A percentile compares a stretch with the other conserved stretches of the same genome.
These are phyloP conservation scores for Kwoniella sp. DNA, from an alignment of 768 basidiomycete genomes.

Conservation along the genomic window DNA sequence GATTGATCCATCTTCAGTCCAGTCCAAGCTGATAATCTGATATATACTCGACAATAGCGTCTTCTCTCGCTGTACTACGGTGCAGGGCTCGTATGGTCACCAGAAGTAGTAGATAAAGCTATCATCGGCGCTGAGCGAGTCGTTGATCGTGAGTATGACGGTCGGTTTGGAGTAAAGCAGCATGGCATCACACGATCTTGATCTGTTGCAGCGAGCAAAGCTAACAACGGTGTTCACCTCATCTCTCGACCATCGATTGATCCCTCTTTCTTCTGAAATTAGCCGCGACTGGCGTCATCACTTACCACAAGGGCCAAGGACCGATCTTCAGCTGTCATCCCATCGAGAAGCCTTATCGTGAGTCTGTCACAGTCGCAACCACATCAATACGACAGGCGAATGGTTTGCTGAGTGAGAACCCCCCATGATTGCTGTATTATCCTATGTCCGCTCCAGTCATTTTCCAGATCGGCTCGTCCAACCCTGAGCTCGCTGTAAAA, in stretches of 20 bases:
- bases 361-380: too few species aligned
- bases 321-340: conserved; percentile 91
- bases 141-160: conserved; percentile 73
- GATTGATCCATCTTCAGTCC: too few species aligned
- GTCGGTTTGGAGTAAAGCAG: too few species aligned
- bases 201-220: too few species aligned
- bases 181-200: too few species aligned
- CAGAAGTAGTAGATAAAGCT: conserved; percentile 94
- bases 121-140: conserved; percentile 79
- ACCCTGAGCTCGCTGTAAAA: conserved; percentile 86
- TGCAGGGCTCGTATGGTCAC: conserved; percentile 92
- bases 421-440: too few species aligned
- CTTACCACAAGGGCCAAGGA: conserved; percentile 76
- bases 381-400: too few species aligned
- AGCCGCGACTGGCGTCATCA: conserved; percentile 85
- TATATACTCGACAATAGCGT: conserved; percentile 55
- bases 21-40: neutral
- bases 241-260: too few species aligned
- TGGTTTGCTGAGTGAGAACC: too few species aligned
- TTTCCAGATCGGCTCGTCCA: conserved; percentile 90
- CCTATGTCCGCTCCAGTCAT: conserved; percentile 69
- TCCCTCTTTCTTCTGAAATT: conserved; percentile 21
- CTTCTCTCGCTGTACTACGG: conserved; percentile 88
- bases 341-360: conserved; percentile 80
- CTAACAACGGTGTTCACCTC: too few species aligned